Evolutionary conservation across 75 land plant genomes (phyloP).

Genomic region (Cupressus sempervirens): DNA sequence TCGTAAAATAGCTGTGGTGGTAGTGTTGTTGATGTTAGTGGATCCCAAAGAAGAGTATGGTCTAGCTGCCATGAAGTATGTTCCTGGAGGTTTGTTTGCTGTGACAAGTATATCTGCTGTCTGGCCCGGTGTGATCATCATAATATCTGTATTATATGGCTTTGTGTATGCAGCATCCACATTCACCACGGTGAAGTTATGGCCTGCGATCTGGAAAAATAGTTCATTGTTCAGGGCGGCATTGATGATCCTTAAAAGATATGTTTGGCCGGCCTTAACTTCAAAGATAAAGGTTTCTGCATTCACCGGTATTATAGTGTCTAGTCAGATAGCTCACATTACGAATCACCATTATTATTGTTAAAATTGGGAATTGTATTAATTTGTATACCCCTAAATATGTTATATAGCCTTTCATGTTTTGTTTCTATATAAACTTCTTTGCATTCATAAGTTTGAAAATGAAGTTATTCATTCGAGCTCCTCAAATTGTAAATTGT

Average conservation of each 20-base stretch:
- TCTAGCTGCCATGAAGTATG: constrained; percentile 40
- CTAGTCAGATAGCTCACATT: too few relatives aligned
- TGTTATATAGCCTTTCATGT: too few relatives aligned
- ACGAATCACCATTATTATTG: too few relatives aligned
- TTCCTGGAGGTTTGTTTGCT: constrained; percentile 26
- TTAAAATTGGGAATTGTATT: too few relatives aligned
- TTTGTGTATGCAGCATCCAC: constrained; percentile 39
- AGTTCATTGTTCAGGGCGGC: constrained; percentile 38
- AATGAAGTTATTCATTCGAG: too few relatives aligned
- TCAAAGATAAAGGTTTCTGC: constrained; percentile 18
- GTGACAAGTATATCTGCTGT: constrained; percentile 40
- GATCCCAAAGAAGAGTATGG: constrained; percentile 4
- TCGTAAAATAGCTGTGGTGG: constrained; percentile 31
- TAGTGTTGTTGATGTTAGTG: constrained; percentile 17
- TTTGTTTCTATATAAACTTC: too few relatives aligned
- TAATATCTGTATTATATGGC: constrained; percentile 25
- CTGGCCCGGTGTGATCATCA: constrained; percentile 56
- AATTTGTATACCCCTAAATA: too few relatives aligned
- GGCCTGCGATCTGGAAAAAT: constrained; percentile 43
- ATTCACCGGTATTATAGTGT: too few relatives aligned
- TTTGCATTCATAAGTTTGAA: too few relatives aligned
- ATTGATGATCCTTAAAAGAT: constrained; percentile 48
- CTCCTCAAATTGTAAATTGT: too few relatives aligned
- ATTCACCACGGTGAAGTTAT: constrained; percentile 41
- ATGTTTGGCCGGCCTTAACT: constrained; percentile 24